Evolutionary conservation across 2,329 filamentous ascomycete species (phyloP), one percentile per base, ranked within the genome.

Genomic region (Sporothrix dimorphospora): DNA sequence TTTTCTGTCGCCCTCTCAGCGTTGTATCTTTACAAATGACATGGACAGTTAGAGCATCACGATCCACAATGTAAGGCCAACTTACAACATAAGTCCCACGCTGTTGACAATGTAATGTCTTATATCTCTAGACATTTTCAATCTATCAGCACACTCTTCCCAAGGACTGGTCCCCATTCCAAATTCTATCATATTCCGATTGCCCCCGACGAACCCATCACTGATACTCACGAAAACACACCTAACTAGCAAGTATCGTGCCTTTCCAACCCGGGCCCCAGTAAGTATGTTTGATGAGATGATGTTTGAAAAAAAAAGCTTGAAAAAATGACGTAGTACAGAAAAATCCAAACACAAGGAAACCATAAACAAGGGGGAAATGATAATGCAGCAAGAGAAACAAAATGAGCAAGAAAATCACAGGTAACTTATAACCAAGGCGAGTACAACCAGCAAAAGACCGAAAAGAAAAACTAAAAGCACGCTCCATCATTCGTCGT

Each of bases 141-240:
- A 38, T 71, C 69, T 71, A 65, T 61, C 69, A 65, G 57, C 57
- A 49, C 45, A 40, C 8, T 21, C n/a, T 42, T 53, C 24, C 61
- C 69, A 51, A 47, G 55, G 61, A 67, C 69, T 65, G 69, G 57
- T 70, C 69, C 69, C 45, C 57, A 51, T 34, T 24, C 57, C n/a
- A 24, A 63, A 53, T 19, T 71, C 69, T 71, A 71, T 40, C 53
- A 16, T 47, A 63, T 69, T 27, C n/a, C 67, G 53, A 63, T 34
- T 24, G n/a, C 5, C 34, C 57, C 38, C 21, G n/a, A 6, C n/a
- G 21, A 45, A 38, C 9, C 30, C n/a, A 12, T 30, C 9, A 24
- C 30, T 61, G 16, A 38, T n/a, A n/a, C 53, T 34, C 30, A 34
- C 30, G 30, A 34, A 40, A 61, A 40, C 9, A 34, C 21, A 9